Evolutionary conservation across 2,329 filamentous ascomycete genomes (phyloP).

Genomic region (Curvularia lunata): DNA sequence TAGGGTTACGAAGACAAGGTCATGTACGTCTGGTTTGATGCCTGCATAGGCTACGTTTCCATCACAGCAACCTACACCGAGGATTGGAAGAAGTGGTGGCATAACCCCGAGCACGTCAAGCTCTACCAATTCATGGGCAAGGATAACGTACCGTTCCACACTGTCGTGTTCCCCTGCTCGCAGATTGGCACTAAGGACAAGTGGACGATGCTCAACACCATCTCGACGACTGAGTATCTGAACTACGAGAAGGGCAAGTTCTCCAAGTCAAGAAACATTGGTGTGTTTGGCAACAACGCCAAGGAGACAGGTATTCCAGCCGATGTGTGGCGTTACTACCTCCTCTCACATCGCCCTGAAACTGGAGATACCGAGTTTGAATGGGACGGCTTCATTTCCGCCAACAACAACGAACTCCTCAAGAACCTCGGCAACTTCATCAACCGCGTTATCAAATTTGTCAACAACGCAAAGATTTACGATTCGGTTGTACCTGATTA

Average conservation of each 20-base stretch:
- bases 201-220: conserved; percentile 88
- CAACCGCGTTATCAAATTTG: conserved; percentile 68
- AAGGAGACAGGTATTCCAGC: conserved; percentile 83
- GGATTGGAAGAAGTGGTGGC: conserved; percentile 95
- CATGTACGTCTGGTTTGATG: conserved; percentile 93
- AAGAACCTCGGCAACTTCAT: conserved; percentile 71
- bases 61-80: conserved; percentile 90
- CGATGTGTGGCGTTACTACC: conserved; percentile 93
- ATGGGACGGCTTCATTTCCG: conserved; percentile 81
- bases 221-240: conserved; percentile 81
- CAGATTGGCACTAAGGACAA: conserved; percentile 83
- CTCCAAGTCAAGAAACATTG: conserved; percentile 86
- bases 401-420: conserved; percentile 88
- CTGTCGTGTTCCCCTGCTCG: conserved; percentile 87
- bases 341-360: conserved; percentile 84
- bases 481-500: conserved; percentile 72
- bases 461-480: conserved; percentile 75
- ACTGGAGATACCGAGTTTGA: conserved; percentile 87
- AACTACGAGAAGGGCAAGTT: conserved; percentile 69
- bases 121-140: conserved; percentile 95
- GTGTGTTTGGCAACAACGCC: conserved; percentile 90
- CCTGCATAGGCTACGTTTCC: conserved; percentile 92
- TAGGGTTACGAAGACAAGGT: conserved; percentile 74
- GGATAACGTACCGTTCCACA: conserved; percentile 86
- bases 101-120: conserved; percentile 83